These are phyloP conservation scores for Aspergillus neotritici DNA, from an alignment of 2,329 filamentous ascomycete genomes.

Conservation along the genomic window DNA sequence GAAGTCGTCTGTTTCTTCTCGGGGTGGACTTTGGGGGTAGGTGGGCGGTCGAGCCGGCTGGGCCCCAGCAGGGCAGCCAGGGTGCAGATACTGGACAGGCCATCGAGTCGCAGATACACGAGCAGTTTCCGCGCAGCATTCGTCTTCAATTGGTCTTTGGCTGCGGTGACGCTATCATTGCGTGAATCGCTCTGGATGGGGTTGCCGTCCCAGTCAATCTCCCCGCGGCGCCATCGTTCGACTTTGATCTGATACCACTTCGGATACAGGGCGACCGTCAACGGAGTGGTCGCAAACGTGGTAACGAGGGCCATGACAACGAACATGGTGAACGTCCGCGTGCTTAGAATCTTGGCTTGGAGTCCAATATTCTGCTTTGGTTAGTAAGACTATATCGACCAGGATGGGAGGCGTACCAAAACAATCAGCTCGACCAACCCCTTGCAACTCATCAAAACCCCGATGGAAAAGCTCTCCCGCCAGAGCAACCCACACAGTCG, in stretches of 20 bases:
- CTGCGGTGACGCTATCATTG: conserved; percentile 36
- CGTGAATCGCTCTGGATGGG: conserved; percentile 41
- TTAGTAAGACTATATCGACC: neutral
- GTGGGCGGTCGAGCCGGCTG: conserved; percentile 34
- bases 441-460: conserved; percentile 92
- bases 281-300: conserved; percentile 75
- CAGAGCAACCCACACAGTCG: conserved; percentile 71
- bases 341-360: conserved; percentile 74
- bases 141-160: conserved; percentile 47
- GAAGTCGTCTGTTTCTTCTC: conserved; percentile 21
- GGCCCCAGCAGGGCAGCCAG: conserved; percentile 74
- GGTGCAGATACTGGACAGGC: conserved; percentile 72
- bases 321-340: conserved; percentile 83
- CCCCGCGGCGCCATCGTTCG: conserved; percentile 69
- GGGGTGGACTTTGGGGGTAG: conserved; percentile 31
- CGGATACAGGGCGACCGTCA: conserved; percentile 70
- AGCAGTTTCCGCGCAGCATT: conserved; percentile 60
- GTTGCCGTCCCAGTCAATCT: conserved; percentile 82
- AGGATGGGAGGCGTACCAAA: conserved; percentile 53
- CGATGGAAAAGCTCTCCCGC: conserved; percentile 85
- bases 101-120: conserved; percentile 79
- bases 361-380: conserved; percentile 67
- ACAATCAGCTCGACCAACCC: conserved; percentile 92
- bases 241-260: conserved; percentile 69
- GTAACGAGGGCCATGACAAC: conserved; percentile 90